These are phyloP conservation scores for Ottelia alismoides DNA, from an alignment of 106 monocot species.

Conservation along the genomic window DNA sequence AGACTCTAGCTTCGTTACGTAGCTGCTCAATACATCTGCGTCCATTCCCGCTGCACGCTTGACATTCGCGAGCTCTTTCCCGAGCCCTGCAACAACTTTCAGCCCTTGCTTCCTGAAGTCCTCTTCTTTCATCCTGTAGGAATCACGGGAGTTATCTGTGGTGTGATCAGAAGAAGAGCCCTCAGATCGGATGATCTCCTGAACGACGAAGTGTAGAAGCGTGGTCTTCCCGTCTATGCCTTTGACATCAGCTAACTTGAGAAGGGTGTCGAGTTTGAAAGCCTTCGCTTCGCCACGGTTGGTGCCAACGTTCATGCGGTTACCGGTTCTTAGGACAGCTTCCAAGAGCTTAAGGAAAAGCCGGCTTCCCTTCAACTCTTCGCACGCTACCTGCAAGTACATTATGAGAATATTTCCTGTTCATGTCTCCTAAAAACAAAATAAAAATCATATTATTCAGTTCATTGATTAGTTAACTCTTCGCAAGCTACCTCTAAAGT, in stretches of 20 bases:
- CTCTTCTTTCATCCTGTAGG: background rate
- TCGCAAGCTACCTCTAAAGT: slow-evolving; percentile 76
- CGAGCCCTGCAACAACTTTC: slow-evolving; percentile 3
- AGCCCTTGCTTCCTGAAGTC: slow-evolving; percentile 2
- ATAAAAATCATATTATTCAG: too few species aligned
- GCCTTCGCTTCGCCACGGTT: slow-evolving; percentile 56
- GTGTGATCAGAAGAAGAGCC: background rate
- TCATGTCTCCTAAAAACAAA: too few species aligned
- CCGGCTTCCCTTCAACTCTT: too few species aligned
- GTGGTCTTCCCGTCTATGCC: slow-evolving; percentile 62
- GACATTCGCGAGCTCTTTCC: slow-evolving; percentile 8
- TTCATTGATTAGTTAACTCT: slow-evolving; percentile 49
- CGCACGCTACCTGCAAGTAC: slow-evolving; percentile 59
- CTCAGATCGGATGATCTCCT: too few species aligned
- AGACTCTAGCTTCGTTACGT: slow-evolving; percentile 6
- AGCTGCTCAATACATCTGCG: slow-evolving; percentile 6
- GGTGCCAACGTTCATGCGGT: slow-evolving; percentile 73
- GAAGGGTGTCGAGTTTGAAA: too few species aligned
- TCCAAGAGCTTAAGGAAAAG: too few species aligned
- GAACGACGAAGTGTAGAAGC: slow-evolving; percentile 68
- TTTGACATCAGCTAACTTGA: slow-evolving; percentile 56
- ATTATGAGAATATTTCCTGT: too few species aligned
- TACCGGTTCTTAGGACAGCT: slow-evolving; percentile 55
- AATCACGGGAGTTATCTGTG: background rate
- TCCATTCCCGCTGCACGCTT: slow-evolving; percentile 10